Evolutionary conservation across 768 basidiomycete species (phyloP), one percentile per base, ranked within the genome.

Genomic region (Tulasnella sp.): DNA sequence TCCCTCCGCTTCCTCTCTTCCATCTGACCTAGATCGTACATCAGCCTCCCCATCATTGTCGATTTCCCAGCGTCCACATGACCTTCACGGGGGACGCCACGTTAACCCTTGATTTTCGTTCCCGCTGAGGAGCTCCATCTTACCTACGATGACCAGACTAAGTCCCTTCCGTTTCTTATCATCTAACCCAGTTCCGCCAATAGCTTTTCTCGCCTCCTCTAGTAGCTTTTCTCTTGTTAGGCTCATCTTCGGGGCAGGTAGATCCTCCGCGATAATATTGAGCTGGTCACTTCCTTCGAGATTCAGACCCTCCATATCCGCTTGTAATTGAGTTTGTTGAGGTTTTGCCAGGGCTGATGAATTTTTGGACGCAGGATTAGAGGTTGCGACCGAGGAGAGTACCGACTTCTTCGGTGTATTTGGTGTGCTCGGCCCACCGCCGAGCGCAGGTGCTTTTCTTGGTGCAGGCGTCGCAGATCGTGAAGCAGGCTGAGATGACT

Each of bases 41-140:
- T 67, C 61, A 99, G 67, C 58, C 95, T 78, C 1, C 96, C 96
- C 91, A 98, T 97, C 26, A 99, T 73, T 1, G 96, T 99, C 3
- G 93, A 96, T 71, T 99, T 99, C 24, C 96, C 96, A 17, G 96
- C 96, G 73, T 99, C 96, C 62, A 99, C 96, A 68, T 99, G 96
- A 41, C 96, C 95, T 97, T 65, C 5, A 13, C 15, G 21, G 1
- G 10, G 49, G 19, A 19, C n/a, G n/a, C n/a, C n/a, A n/a, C n/a
- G n/a, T n/a, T n/a, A n/a, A n/a, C n/a, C n/a, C n/a, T n/a, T n/a
- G n/a, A n/a, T n/a, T n/a, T n/a, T n/a, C n/a, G n/a, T n/a, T n/a
- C n/a, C n/a, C n/a, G n/a, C n/a, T n/a, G n/a, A n/a, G n/a, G n/a
- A n/a, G n/a, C n/a, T n/a, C n/a, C n/a, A 17, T 41, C 73, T 58